Conservation (phyloP, 495 filamentous ascomycete genomes). For the Aspergillus carlsbadensis region DNA sequence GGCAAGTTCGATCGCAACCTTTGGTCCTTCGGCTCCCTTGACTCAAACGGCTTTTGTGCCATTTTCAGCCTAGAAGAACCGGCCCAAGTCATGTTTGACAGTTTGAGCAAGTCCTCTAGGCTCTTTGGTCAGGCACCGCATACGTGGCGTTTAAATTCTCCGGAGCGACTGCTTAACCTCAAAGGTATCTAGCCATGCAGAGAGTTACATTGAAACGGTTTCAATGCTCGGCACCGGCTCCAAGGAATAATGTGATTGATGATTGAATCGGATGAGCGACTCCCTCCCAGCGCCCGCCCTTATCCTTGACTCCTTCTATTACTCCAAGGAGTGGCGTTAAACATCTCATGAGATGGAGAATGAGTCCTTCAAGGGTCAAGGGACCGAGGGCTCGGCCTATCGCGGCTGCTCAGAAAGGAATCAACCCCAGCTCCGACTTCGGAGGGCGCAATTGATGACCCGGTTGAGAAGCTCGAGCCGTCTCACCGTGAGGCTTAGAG, state of each 20-base stretch:
- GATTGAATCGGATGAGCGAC: no score
- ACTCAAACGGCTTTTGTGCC: constrained; percentile 1
- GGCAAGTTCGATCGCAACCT: no score
- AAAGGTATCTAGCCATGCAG: not conserved
- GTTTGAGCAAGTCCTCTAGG: not conserved
- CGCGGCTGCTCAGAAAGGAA: constrained; percentile 5
- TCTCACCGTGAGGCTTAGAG: constrained; percentile 1
- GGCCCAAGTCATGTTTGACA: not conserved
- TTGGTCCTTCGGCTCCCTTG: not conserved
- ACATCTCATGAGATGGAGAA: no score
- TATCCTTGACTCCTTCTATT: no score
- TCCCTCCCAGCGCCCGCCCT: no score
- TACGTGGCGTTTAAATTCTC: not conserved
- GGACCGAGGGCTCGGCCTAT: not conserved
- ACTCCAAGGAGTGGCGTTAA: no score
- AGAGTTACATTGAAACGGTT: constrained; percentile 5
- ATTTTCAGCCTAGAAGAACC: not conserved
- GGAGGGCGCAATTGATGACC: not conserved
- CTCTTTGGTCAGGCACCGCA: not conserved
- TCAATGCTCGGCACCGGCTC: not conserved
- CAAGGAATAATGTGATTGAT: not conserved
- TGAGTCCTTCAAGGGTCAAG: not conserved
- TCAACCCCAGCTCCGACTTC: constrained; percentile 7
- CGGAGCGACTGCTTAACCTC: not conserved
- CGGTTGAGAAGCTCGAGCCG: not conserved